A percentile compares a stretch with the other conserved stretches of the same genome.
Evolutionary conservation across 2,329 filamentous ascomycete species (phyloP).

Genomic region (Daldinia sp.): DNA sequence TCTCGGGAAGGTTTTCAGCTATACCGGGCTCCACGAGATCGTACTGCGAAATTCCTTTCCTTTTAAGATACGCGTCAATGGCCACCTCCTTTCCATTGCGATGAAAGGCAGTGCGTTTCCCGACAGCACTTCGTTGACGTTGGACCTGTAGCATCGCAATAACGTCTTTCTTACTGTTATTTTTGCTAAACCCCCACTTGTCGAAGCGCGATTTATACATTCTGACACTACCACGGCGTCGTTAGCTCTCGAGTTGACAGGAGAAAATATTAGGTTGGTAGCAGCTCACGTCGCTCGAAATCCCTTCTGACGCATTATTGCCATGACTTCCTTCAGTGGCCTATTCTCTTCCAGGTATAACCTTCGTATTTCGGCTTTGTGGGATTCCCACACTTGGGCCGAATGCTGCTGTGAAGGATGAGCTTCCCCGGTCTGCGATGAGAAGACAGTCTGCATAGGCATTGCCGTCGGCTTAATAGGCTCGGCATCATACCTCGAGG

Average conservation of each 20-base stretch:
- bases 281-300: conserved; percentile 64
- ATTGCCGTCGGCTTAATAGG: conserved; percentile 42
- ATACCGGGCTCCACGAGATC: conserved; percentile 55
- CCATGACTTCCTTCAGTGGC: conserved; percentile 65
- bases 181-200: conserved; percentile 67
- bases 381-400: conserved; percentile 58
- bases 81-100: conserved; percentile 66
- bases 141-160: conserved; percentile 64
- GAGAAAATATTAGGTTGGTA: neutral
- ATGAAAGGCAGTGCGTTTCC: conserved; percentile 65
- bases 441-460: conserved; percentile 50
- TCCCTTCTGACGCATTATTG: conserved; percentile 62
- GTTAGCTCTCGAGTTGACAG: conserved; percentile 40
- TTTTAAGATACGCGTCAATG: conserved; percentile 64
- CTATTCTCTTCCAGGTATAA: conserved; percentile 63
- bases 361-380: conserved; percentile 60
- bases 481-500: conserved; percentile 40
- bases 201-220: conserved; percentile 69
- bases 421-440: conserved; percentile 50
- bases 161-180: conserved; percentile 66
- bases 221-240: conserved; percentile 57
- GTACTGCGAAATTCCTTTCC: conserved; percentile 66
- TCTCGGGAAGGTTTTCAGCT: conserved; percentile 46
- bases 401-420: conserved; percentile 50
- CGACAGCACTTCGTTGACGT: conserved; percentile 64